Conservation (phyloP, 2,329 filamentous ascomycete species). For the Colletotrichum sp. region DNA sequence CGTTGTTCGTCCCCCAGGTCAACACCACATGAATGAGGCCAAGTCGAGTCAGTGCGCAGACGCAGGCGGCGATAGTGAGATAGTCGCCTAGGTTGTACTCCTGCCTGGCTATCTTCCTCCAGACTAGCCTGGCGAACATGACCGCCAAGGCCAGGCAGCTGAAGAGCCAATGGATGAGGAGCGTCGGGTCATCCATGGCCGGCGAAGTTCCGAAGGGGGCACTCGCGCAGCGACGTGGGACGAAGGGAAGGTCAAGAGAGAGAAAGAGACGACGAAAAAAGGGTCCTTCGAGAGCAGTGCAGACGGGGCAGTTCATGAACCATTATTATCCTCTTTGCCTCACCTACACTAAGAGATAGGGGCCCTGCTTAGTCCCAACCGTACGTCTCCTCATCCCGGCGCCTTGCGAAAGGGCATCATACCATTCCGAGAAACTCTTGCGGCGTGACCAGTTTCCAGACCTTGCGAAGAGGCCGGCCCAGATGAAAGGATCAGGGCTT, state of each 20-base stretch:
- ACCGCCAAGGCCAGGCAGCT: constrained; percentile 26
- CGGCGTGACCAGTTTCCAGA: neutral
- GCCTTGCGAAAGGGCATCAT: neutral
- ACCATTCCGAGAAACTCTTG: neutral
- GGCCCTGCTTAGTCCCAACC: neutral
- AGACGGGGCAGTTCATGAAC: constrained; percentile 6
- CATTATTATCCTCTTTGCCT: constrained; percentile 11
- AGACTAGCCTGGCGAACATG: constrained; percentile 25
- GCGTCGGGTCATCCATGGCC: constrained; percentile 22
- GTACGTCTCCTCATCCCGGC: neutral
- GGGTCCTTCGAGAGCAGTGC: neutral
- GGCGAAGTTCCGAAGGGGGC: constrained; percentile 10
- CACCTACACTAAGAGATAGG: neutral
- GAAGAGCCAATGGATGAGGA: constrained; percentile 29
- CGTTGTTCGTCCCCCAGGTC: constrained; percentile 40
- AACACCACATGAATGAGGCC: constrained; percentile 37
- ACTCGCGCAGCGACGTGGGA: neutral
- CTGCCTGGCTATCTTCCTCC: constrained; percentile 24
- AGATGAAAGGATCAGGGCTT: constrained; percentile 13
- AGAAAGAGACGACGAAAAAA: constrained; percentile 3
- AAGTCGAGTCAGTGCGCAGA: constrained; percentile 30
- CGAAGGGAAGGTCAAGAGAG: neutral
- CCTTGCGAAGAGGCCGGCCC: neutral
- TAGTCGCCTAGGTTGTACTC: constrained; percentile 26
- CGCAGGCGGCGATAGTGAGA: constrained; percentile 42